Percentiles rank a stretch among this genome's conserved stretches.
Evolutionary conservation across 352 stramenopile genomes (phyloP).

Genomic region (Globisporangium heterothallicum): DNA sequence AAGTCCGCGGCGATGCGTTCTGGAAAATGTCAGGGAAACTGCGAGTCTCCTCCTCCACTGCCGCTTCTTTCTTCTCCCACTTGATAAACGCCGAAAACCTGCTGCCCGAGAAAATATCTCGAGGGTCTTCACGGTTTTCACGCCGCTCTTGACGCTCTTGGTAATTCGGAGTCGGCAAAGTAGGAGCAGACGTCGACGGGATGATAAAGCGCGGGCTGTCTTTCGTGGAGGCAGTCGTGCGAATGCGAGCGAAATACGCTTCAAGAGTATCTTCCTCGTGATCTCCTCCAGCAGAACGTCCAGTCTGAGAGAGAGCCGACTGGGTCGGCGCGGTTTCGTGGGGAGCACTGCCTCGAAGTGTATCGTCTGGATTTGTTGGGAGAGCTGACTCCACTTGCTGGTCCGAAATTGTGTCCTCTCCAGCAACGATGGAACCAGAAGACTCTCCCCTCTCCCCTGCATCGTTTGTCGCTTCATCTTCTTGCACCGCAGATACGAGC

Average conservation of each 20-base stretch:
- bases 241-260: background rate
- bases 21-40: slow-evolving; percentile 6
- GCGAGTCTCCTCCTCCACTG: background rate
- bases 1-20: background rate
- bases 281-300: too few species aligned
- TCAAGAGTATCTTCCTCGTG: slow-evolving; percentile 4
- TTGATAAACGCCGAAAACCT: slow-evolving; percentile 13
- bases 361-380: too few species aligned
- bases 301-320: too few species aligned
- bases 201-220: too few species aligned
- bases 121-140: background rate
- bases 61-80: slow-evolving; percentile 13
- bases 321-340: too few species aligned
- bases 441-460: too few species aligned
- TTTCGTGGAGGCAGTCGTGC: background rate
- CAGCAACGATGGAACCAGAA: too few species aligned
- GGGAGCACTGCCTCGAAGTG: too few species aligned
- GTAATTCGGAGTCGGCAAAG: background rate
- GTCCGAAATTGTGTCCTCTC: too few species aligned
- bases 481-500: background rate
- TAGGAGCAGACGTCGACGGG: too few species aligned
- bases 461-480: background rate
- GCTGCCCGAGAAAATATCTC: slow-evolving; percentile 5
- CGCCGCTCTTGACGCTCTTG: background rate
- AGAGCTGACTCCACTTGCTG: too few species aligned